phyloP scores from a whole-genome alignment of 2,329 filamentous ascomycete species.

The Fusarium pininemorale region DNA sequence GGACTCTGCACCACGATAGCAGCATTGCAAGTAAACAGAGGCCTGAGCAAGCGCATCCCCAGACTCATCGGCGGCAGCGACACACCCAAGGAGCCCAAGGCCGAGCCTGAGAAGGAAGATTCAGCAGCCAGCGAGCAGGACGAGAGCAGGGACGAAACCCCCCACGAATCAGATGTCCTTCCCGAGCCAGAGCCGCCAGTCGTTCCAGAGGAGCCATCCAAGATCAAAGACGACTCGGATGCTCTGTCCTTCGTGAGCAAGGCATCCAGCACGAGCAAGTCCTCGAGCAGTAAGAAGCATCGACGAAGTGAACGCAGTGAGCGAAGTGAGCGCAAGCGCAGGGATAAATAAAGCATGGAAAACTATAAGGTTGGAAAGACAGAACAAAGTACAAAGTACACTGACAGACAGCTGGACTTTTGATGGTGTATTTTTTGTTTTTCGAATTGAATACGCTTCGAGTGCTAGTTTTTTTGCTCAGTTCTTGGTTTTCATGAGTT shows the following conservation, averaged over 20 bases:
- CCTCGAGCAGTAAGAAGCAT: conserved; percentile 25
- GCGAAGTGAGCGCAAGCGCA: conserved; percentile 29
- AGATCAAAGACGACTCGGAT: conserved; percentile 17
- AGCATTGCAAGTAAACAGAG: conserved; percentile 16
- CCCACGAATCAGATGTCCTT: conserved; percentile 4
- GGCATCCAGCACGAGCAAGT: conserved; percentile 17
- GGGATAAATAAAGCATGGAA: conserved; percentile 12
- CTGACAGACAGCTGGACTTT: conserved; percentile 21
- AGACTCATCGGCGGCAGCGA: conserved; percentile 22
- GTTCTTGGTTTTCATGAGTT: background rate
- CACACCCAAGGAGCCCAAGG: conserved; percentile 16
- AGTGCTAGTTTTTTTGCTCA: conserved; percentile 7
- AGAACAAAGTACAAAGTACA: conserved; percentile 27
- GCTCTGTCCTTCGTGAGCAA: conserved; percentile 10
- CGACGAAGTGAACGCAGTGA: conserved; percentile 21
- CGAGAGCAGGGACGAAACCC: conserved; percentile 11
- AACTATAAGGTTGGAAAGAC: conserved; percentile 18
- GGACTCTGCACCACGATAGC: conserved; percentile 25
- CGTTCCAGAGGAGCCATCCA: conserved; percentile 6
- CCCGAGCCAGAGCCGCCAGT: background rate
- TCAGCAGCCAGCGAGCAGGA: conserved; percentile 23
- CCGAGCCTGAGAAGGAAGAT: conserved; percentile 21
- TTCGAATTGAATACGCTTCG: conserved; percentile 13
- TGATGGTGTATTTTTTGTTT: conserved; percentile 25
- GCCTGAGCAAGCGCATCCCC: conserved; percentile 19